Percentiles rank a stretch among this genome's conserved stretches.
These are phyloP conservation scores for Picea engelmannii DNA, from an alignment of 83 land plant species.

Conservation along the genomic window DNA sequence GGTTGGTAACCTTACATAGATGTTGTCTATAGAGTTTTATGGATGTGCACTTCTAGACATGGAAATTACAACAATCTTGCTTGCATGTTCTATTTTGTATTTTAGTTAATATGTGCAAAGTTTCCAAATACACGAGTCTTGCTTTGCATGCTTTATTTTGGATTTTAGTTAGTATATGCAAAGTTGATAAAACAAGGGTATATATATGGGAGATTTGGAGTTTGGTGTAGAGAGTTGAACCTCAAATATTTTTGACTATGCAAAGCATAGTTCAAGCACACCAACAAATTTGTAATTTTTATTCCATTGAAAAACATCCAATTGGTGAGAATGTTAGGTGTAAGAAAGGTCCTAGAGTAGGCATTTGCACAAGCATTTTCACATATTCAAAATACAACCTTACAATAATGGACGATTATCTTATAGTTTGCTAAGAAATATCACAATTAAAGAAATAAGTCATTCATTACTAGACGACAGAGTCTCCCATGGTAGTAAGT, in stretches of 20 bases:
- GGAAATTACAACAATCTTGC: too few relatives aligned
- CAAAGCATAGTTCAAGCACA: conserved; percentile 85
- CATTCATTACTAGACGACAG: conserved; percentile 80
- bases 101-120: too few relatives aligned
- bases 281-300: conserved; percentile 92
- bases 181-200: too few relatives aligned
- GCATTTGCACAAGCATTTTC: not conserved
- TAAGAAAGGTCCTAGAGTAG: not conserved
- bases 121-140: too few relatives aligned
- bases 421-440: not conserved
- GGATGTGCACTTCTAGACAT: too few relatives aligned
- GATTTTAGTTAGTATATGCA: too few relatives aligned
- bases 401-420: conserved; percentile 5
- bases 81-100: too few relatives aligned
- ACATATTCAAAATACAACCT: not conserved
- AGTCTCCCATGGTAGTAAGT: conserved; percentile 89
- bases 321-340: not conserved
- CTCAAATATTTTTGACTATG: conserved; percentile 93
- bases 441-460: not conserved
- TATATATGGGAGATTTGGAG: not conserved
- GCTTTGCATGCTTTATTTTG: too few relatives aligned
- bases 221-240: conserved; percentile 28
- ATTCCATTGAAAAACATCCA: conserved; percentile 72
- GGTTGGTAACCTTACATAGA: not conserved
- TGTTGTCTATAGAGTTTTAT: too few relatives aligned